These are phyloP conservation scores for Chaetoscypha palmicola DNA, from an alignment of 2,329 filamentous ascomycete species.

Conservation along the genomic window DNA sequence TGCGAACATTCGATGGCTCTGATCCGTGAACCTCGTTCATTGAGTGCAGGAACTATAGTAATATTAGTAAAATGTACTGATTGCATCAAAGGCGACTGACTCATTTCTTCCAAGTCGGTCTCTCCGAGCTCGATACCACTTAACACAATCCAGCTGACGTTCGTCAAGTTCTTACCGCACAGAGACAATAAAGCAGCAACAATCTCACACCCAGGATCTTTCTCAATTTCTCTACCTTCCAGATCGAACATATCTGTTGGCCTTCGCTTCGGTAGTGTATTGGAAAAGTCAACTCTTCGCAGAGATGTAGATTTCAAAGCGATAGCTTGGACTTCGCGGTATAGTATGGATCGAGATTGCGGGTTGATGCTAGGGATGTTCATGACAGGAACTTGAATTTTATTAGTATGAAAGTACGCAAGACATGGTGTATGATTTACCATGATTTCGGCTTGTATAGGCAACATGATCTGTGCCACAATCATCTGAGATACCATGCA, in stretches of 20 bases:
- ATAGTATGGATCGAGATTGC: conserved; percentile 44
- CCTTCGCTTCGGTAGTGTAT: conserved; percentile 50
- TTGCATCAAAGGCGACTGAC: conserved; percentile 4
- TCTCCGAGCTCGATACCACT: conserved; percentile 65
- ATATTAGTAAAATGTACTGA: conserved; percentile 24
- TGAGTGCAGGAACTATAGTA: conserved; percentile 55
- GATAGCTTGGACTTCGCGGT: conserved; percentile 62
- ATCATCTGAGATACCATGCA: conserved; percentile 55
- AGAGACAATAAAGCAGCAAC: conserved; percentile 63
- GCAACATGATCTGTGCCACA: conserved; percentile 57
- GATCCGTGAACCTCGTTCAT: conserved; percentile 56
- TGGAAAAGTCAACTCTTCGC: conserved; percentile 57
- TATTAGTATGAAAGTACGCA: conserved; percentile 14
- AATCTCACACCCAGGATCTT: conserved; percentile 60
- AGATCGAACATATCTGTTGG: conserved; percentile 35
- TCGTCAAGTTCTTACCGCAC: conserved; percentile 59
- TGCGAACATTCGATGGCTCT: conserved; percentile 61
- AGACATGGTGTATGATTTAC: conserved; percentile 42
- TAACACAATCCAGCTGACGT: conserved; percentile 63
- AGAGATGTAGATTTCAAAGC: conserved; percentile 58
- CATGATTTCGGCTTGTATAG: conserved; percentile 52
- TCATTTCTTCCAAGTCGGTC: conserved; percentile 54
- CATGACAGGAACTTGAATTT: conserved; percentile 3
- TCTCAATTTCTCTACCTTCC: conserved; percentile 41
- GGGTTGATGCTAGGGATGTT: conserved; percentile 28